Evolutionary conservation across 75 land plant species (phyloP).

Genomic region (Azolla pinnata): DNA sequence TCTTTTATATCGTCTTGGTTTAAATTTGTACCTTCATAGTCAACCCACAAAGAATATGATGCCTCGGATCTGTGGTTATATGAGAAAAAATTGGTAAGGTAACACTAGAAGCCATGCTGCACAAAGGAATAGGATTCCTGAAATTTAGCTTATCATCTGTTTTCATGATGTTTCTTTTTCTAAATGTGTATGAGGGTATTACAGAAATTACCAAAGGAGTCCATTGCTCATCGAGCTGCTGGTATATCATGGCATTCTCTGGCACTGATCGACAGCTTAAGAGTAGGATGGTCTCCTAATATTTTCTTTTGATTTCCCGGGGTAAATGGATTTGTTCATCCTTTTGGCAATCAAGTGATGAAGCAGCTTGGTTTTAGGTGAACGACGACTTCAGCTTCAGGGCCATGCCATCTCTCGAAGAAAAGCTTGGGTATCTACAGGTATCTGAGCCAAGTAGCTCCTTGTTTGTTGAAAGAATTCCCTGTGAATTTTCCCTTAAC

Average conservation of each 20-base stretch:
- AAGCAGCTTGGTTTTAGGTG: not conserved
- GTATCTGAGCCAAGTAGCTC: not conserved
- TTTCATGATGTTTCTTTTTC: too few relatives aligned
- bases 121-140: too few relatives aligned
- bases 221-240: conserved; percentile 1
- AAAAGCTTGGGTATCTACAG: not conserved
- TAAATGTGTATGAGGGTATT: too few relatives aligned
- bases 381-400: not conserved
- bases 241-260: not conserved
- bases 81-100: too few relatives aligned
- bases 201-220: not conserved
- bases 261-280: not conserved
- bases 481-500: not conserved
- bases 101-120: too few relatives aligned
- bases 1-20: too few relatives aligned
- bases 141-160: too few relatives aligned
- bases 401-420: not conserved
- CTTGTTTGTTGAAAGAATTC: not conserved
- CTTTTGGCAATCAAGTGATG: not conserved
- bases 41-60: too few relatives aligned
- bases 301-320: not conserved
- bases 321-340: not conserved
- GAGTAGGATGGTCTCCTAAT: not conserved
- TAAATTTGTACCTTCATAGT: too few relatives aligned
- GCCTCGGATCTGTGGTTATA: too few relatives aligned